These are phyloP conservation scores for Xylaria bambusicola DNA, from an alignment of 495 filamentous ascomycete species.

Conservation along the genomic window DNA sequence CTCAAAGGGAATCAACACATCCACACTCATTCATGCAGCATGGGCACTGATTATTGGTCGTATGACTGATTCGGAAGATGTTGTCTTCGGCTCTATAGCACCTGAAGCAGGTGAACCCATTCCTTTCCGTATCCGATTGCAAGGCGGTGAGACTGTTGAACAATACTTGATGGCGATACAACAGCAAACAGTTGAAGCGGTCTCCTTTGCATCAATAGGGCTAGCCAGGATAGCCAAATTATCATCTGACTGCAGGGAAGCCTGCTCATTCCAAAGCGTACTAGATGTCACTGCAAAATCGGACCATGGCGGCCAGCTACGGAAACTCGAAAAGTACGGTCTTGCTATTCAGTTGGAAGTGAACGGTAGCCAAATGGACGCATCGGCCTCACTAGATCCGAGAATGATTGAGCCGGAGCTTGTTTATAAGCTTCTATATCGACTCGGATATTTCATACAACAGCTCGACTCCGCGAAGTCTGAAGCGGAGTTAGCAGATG, in stretches of 20 bases:
- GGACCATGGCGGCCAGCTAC: background rate
- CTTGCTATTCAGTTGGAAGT: background rate
- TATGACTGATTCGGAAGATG: conserved; percentile 5
- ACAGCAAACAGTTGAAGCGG: background rate
- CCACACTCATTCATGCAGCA: background rate
- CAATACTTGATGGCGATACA: background rate
- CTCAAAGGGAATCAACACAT: background rate
- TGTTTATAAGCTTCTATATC: conserved; percentile 5
- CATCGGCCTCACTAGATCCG: background rate
- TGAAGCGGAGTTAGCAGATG: background rate
- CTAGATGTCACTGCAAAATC: background rate
- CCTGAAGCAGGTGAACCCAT: background rate
- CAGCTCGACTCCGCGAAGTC: background rate
- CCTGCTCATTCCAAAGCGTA: conserved; percentile 1
- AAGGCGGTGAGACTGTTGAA: background rate
- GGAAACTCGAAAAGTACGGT: background rate
- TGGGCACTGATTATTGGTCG: background rate
- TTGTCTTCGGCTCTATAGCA: background rate
- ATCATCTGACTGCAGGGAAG: background rate
- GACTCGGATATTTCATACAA: conserved; percentile 5
- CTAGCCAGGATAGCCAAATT: background rate
- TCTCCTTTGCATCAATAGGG: background rate
- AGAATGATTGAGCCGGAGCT: conserved; percentile 3
- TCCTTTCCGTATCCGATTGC: background rate
- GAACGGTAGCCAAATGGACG: background rate